phyloP scores from a whole-genome alignment of 441 rosid genomes.

The Flueggea neowawraea region DNA sequence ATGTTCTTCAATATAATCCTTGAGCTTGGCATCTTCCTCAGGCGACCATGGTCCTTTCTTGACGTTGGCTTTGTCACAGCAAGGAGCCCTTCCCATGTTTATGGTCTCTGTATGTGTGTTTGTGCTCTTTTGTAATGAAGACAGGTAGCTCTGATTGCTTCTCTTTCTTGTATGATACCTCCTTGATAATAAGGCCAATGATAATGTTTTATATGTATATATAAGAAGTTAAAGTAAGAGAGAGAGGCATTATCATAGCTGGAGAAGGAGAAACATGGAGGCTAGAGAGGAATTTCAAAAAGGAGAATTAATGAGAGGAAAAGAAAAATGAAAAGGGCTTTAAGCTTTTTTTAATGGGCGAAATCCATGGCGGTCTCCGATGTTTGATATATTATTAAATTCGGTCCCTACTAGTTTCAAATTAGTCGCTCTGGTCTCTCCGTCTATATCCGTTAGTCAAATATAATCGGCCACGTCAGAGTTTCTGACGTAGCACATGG shows the following conservation, averaged over 20 bases:
- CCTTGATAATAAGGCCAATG: slow-evolving; percentile 11
- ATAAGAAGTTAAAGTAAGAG: neutral
- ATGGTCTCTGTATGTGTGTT: slow-evolving; percentile 3
- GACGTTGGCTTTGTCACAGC: slow-evolving; percentile 74
- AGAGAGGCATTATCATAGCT: slow-evolving; percentile 43
- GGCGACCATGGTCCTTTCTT: slow-evolving; percentile 81
- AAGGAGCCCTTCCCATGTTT: slow-evolving; percentile 74
- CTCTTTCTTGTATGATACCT: slow-evolving; percentile 4
- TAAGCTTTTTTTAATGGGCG: neutral
- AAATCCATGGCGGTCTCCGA: no score
- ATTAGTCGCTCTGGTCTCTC: no score
- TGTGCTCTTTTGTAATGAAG: slow-evolving; percentile 1
- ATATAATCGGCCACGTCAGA: no score
- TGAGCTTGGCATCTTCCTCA: slow-evolving; percentile 66
- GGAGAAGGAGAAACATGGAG: slow-evolving; percentile 66
- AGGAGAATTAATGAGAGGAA: slow-evolving; percentile 25
- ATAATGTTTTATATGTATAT: slow-evolving; percentile 31
- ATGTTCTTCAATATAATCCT: slow-evolving; percentile 39
- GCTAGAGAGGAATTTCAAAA: slow-evolving; percentile 28
- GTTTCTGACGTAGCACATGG: no score
- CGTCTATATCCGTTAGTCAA: no score
- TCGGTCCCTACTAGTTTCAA: no score
- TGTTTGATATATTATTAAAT: no score
- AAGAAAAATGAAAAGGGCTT: neutral
- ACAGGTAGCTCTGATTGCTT: slow-evolving; percentile 5